phyloP scores from a whole-genome alignment of 495 filamentous ascomycete genomes.

The Trichoderma reesei region DNA sequence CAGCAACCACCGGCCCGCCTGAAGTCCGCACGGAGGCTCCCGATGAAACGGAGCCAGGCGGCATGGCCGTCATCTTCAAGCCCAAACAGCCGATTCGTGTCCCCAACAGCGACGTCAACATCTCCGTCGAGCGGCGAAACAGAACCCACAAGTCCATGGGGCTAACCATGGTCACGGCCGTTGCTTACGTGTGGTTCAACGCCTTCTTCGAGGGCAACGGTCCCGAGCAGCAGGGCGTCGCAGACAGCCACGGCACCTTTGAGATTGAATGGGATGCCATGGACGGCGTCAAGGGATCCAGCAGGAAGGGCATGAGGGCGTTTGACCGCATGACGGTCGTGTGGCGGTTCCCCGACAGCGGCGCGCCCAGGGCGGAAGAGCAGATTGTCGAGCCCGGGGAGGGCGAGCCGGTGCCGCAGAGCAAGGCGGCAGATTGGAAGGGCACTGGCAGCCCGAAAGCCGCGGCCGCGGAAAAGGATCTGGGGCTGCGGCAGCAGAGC shows the following conservation, averaged over 20 bases:
- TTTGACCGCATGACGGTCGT: constrained; percentile 81
- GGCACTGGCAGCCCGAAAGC: constrained; percentile 37
- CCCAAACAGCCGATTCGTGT: constrained; percentile 52
- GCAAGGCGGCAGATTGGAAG: constrained; percentile 61
- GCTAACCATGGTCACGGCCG: constrained; percentile 80
- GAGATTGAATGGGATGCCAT: constrained; percentile 52
- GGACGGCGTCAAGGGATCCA: constrained; percentile 66
- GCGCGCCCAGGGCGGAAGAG: constrained; percentile 10
- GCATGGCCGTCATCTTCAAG: constrained; percentile 65
- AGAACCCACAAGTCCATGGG: constrained; percentile 68
- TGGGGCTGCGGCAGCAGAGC: constrained; percentile 55
- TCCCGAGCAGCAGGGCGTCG: constrained; percentile 44
- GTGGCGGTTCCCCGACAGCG: constrained; percentile 43
- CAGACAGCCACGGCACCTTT: constrained; percentile 44
- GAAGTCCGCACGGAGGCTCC: constrained; percentile 15
- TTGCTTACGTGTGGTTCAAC: constrained; percentile 97
- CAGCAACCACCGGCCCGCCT: neutral
- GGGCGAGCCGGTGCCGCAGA: constrained; percentile 58
- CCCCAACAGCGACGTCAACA: constrained; percentile 76
- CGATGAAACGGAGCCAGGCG: constrained; percentile 35
- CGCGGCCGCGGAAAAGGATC: constrained; percentile 39
- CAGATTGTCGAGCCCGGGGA: constrained; percentile 41
- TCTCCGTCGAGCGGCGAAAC: constrained; percentile 65
- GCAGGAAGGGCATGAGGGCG: constrained; percentile 66
- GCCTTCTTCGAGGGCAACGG: constrained; percentile 80